phyloP scores from a whole-genome alignment of 2,329 filamentous ascomycete species.

The Botrytis deweyae region DNA sequence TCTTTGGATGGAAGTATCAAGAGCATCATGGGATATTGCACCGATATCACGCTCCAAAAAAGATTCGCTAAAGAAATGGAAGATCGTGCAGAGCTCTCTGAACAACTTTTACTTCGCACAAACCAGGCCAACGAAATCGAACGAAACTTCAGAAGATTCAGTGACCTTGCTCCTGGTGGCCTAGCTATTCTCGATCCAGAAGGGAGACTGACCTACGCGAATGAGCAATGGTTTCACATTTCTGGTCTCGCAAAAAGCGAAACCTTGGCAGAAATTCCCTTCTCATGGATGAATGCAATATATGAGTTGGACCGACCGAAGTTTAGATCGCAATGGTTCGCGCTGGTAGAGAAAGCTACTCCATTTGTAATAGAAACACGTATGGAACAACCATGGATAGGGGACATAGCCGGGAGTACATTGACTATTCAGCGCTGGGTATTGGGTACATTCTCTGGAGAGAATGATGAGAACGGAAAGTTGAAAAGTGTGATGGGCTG shows the following conservation, averaged over 20 bases:
- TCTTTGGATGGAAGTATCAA: conserved; percentile 62
- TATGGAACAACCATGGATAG: conserved; percentile 38
- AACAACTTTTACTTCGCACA: conserved; percentile 65
- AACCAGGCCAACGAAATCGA: conserved; percentile 65
- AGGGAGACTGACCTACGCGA: conserved; percentile 21
- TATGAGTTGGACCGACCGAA: conserved; percentile 13
- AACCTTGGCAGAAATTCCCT: background rate
- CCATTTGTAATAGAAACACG: conserved; percentile 20
- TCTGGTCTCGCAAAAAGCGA: conserved; percentile 10
- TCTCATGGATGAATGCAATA: conserved; percentile 19
- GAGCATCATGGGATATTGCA: conserved; percentile 75
- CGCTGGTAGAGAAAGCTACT: conserved; percentile 10
- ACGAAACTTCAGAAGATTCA: conserved; percentile 76
- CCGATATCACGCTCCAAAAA: conserved; percentile 82
- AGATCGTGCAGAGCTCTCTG: conserved; percentile 66
- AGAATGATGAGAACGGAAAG: conserved; percentile 60
- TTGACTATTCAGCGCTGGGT: conserved; percentile 77
- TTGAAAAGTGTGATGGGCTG: conserved; percentile 72
- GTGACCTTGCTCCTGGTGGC: conserved; percentile 71
- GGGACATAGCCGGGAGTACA: conserved; percentile 56
- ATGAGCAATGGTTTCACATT: conserved; percentile 23
- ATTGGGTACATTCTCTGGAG: conserved; percentile 72
- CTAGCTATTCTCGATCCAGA: conserved; percentile 24
- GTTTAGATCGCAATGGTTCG: conserved; percentile 20
- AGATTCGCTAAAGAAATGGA: conserved; percentile 80